phyloP scores from a whole-genome alignment of 108 stramenopile genomes.

The Parmales sp. region DNA sequence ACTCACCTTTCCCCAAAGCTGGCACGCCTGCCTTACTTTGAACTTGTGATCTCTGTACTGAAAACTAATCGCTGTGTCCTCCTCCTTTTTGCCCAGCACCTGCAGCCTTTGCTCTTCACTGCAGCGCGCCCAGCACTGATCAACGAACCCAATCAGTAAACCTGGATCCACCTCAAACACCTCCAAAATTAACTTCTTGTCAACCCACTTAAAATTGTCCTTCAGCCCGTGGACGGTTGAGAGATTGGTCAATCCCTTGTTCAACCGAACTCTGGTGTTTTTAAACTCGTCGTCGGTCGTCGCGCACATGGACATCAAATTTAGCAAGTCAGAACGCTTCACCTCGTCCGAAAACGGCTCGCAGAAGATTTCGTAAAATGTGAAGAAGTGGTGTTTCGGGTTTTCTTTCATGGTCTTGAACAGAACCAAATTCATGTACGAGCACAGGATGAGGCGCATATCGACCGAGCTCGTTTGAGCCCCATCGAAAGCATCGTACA shows the following conservation, averaged over 20 bases:
- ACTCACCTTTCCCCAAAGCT: constrained; percentile 19
- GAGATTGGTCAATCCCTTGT: neutral
- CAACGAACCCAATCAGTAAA: constrained; percentile 14
- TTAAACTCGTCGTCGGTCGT: neutral
- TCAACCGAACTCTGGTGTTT: neutral
- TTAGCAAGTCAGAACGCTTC: neutral
- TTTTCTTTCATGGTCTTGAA: neutral
- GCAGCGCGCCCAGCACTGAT: constrained; percentile 23
- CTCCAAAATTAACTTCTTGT: constrained; percentile 14
- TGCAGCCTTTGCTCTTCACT: constrained; percentile 17
- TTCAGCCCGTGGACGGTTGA: constrained; percentile 15
- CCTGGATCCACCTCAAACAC: constrained; percentile 18
- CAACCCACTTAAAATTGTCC: constrained; percentile 15
- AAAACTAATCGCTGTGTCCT: constrained; percentile 8
- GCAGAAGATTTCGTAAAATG: constrained; percentile 3
- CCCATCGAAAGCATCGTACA: neutral
- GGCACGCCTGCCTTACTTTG: constrained; percentile 16
- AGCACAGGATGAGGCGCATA: neutral
- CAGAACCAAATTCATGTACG: neutral
- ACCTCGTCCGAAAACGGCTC: constrained; percentile 1
- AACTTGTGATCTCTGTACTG: constrained; percentile 14
- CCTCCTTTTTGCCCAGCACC: constrained; percentile 19
- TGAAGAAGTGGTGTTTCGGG: constrained; percentile 1
- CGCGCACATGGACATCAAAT: neutral
- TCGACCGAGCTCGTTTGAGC: neutral